Evolutionary conservation across 2,329 filamentous ascomycete genomes (phyloP), one percentile per base, ranked within the genome.

Genomic region (Sporothrix pseudoabietina): DNA sequence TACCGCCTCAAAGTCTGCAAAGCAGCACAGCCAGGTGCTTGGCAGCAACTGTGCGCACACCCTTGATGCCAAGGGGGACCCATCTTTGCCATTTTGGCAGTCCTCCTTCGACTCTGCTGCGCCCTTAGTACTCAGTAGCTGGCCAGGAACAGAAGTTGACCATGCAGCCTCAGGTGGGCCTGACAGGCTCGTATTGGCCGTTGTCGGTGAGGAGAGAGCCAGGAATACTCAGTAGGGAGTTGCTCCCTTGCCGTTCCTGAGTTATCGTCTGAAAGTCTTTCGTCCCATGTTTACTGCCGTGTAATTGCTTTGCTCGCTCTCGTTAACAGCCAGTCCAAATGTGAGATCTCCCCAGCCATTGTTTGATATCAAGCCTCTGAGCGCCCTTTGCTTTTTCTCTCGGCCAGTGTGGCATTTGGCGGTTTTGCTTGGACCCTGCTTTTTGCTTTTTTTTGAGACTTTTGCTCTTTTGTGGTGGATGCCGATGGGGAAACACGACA

Each of bases 11-110:
- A 30, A 16, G 49, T 55, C 49, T 26, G 47, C 66, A 52, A 47
- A 39, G 19, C 49, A 69, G 16, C 65, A 69, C 65, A 54, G 47
- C 65, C 65, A 35, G 65, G 14, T 69, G 47, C 65, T 52, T 66
- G 61, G 61, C 61, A 66, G 30, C 39, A 39, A 26, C 35, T 44
- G 59, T 44, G 59, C 59, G 9, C 30, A 59, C 26, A 65, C 61
- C 44, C 22, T 52, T 68, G 63, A 19, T 22, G 5, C 26, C 47
- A 54, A 47, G 30, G 66, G 66, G 41, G 19, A 26, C 32, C 16
- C 26, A 44, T 69, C 22, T 49, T 32, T 35, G 8, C 65, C 65
- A 69, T n/a, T 35, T 54, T 54, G 65, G 44, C 47, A 44, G 35
- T 12, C 54, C 54, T 39, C 32, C 32, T 61, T 61, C 16, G 16